A percentile compares a stretch with the other conserved stretches of the same genome.
phyloP scores from a whole-genome alignment of 2,329 filamentous ascomycete species.

The Cladosporium sp. region DNA sequence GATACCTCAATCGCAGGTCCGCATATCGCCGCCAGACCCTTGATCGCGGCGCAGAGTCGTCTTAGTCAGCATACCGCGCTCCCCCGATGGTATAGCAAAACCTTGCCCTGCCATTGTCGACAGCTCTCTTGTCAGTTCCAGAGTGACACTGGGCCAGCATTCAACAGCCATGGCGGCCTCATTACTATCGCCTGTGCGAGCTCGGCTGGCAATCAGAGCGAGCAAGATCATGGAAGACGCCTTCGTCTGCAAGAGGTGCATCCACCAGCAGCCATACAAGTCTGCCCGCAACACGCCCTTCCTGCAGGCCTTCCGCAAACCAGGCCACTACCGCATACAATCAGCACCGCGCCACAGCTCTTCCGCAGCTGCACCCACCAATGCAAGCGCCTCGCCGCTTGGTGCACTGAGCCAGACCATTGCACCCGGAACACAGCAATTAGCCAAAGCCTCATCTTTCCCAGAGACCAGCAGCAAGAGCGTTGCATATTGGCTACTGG shows the following conservation, averaged over 20 bases:
- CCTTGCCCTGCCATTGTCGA: background rate
- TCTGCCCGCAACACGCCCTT: constrained; percentile 31
- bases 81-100: background rate
- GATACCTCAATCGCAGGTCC: background rate
- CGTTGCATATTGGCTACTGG: constrained; percentile 89
- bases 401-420: constrained; percentile 30
- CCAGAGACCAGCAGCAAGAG: constrained; percentile 57
- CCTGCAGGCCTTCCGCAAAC: constrained; percentile 30
- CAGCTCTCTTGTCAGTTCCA: background rate
- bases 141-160: no score
- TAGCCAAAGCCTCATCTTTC: constrained; percentile 14
- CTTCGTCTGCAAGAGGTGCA: constrained; percentile 31
- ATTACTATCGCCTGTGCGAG: constrained; percentile 6
- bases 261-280: constrained; percentile 24
- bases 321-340: constrained; percentile 17
- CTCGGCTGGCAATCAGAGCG: constrained; percentile 10
- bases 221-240: constrained; percentile 18
- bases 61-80: constrained; percentile 7
- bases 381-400: constrained; percentile 25
- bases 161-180: constrained; percentile 5
- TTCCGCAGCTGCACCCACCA: constrained; percentile 9
- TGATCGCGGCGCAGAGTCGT: background rate
- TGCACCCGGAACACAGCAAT: constrained; percentile 9
- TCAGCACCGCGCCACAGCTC: constrained; percentile 21
- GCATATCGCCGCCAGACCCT: constrained; percentile 3